These are phyloP conservation scores for Ziziphus jujuba DNA, from an alignment of 306 rosid species.

Conservation along the genomic window DNA sequence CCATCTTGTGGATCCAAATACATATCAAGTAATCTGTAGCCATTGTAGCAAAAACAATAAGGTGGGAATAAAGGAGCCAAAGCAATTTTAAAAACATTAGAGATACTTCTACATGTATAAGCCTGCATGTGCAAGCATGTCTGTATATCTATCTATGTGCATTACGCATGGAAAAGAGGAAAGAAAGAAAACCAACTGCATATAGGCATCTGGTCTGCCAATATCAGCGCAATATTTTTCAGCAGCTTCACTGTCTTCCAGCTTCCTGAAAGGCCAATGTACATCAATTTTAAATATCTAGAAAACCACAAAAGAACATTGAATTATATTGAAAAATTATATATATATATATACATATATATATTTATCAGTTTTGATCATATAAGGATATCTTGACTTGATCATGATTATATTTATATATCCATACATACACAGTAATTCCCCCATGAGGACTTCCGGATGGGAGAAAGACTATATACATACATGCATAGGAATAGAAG, in stretches of 20 bases:
- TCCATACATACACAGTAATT: too few species aligned
- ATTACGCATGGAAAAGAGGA: conserved; percentile 15
- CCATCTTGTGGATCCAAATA: conserved; percentile 98
- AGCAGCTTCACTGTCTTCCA: conserved; percentile 97
- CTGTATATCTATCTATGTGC: background rate
- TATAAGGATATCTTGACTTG: too few species aligned
- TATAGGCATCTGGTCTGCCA: conserved; percentile 96
- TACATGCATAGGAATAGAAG: too few species aligned
- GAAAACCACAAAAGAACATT: background rate
- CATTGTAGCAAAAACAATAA: conserved; percentile 26
- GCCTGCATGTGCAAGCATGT: background rate
- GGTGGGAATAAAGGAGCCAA: conserved; percentile 6
- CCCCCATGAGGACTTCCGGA: too few species aligned
- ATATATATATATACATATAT: too few species aligned
- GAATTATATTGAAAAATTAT: background rate
- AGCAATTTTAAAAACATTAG: background rate
- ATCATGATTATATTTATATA: too few species aligned
- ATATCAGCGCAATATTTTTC: conserved; percentile 98
- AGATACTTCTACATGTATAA: background rate
- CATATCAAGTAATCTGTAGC: conserved; percentile 92
- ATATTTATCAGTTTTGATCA: too few species aligned
- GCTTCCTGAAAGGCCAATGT: conserved; percentile 58
- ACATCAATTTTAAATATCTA: conserved; percentile 1
- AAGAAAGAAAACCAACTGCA: conserved; percentile 70
- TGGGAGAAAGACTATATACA: too few species aligned